These are phyloP conservation scores for Fennellomyces sp. DNA, from an alignment of 371 early-diverging fungal species.

Conservation along the genomic window DNA sequence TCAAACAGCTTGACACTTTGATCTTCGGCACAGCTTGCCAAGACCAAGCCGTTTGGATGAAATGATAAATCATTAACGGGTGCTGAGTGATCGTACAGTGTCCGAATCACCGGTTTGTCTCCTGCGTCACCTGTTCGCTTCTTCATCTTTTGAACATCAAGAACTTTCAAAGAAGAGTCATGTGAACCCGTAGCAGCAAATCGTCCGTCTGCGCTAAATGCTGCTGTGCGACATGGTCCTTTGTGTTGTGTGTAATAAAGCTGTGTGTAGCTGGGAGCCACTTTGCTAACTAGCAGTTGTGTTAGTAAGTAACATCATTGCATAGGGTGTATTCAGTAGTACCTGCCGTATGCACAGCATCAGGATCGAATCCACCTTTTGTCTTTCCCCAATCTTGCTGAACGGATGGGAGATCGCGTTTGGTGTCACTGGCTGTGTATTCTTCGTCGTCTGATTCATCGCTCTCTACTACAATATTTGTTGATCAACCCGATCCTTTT, in stretches of 20 bases:
- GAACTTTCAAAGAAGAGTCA: constrained; percentile 87
- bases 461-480: constrained; percentile 24
- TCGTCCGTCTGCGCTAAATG: constrained; percentile 63
- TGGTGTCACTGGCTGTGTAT: constrained; percentile 27
- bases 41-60: constrained; percentile 90
- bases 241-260: constrained; percentile 62
- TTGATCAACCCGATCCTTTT: neutral
- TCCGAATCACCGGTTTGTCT: constrained; percentile 83
- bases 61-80: constrained; percentile 87
- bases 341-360: constrained; percentile 35
- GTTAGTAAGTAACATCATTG: no score
- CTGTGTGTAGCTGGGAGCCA: constrained; percentile 50
- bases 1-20: constrained; percentile 88
- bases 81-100: constrained; percentile 85
- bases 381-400: constrained; percentile 13
- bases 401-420: constrained; percentile 25
- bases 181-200: constrained; percentile 91
- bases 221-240: constrained; percentile 51
- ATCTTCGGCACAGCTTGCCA: constrained; percentile 90
- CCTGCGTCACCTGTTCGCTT: constrained; percentile 61
- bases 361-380: constrained; percentile 29
- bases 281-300: constrained; percentile 29
- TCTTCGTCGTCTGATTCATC: constrained; percentile 46
- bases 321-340: constrained; percentile 9
- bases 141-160: constrained; percentile 83